Conservation (phyloP, 495 filamentous ascomycete species). For the Hypoxylon subgilvum region DNA sequence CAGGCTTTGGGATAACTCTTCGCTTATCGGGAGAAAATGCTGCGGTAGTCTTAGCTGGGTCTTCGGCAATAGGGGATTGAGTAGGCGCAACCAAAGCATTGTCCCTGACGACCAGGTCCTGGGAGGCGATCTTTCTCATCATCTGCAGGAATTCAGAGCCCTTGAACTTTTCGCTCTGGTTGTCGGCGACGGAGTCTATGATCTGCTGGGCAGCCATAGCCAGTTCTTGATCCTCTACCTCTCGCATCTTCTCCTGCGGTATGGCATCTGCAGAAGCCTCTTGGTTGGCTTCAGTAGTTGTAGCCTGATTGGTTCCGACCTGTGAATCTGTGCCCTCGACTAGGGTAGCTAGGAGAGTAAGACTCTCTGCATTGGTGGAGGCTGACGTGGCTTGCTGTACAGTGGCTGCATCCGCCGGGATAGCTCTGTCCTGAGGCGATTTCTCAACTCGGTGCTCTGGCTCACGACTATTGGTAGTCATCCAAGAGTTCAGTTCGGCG, state of each 20-base stretch:
- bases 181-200: slow-evolving; percentile 45
- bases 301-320: background rate
- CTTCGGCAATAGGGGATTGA: background rate
- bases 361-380: slow-evolving; percentile 32
- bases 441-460: slow-evolving; percentile 5
- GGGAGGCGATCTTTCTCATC: slow-evolving; percentile 50
- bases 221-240: slow-evolving; percentile 38
- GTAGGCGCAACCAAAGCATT: slow-evolving; percentile 45
- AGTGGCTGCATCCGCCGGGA: background rate
- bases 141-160: slow-evolving; percentile 51
- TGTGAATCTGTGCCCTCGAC: background rate
- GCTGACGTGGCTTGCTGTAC: slow-evolving; percentile 23
- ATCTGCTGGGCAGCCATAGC: slow-evolving; percentile 49
- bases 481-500: slow-evolving; percentile 37
- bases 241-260: slow-evolving; percentile 13
- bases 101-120: slow-evolving; percentile 48
- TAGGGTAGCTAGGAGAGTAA: background rate
- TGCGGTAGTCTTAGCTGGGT: background rate
- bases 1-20: background rate
- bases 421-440: background rate
- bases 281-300: background rate
- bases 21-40: background rate
- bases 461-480: slow-evolving; percentile 40
- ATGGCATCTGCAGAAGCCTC: background rate
- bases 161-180: slow-evolving; percentile 51